phyloP scores from a whole-genome alignment of 2,329 filamentous ascomycete species.

The Fusarium irregulare region DNA sequence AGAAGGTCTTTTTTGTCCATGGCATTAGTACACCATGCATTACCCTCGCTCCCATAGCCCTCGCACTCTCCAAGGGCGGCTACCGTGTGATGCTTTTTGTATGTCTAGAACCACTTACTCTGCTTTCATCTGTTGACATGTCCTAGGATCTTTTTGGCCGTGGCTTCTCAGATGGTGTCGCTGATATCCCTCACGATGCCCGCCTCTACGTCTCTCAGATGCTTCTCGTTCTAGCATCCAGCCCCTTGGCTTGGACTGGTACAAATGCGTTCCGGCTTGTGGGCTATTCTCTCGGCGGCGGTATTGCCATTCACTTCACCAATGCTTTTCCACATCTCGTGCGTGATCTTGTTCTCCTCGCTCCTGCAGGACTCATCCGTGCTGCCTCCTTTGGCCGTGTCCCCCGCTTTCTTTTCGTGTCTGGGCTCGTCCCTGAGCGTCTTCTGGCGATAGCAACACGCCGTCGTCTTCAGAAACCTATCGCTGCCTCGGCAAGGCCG shows the following conservation, averaged over 20 bases:
- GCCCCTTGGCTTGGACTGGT: conserved; percentile 74
- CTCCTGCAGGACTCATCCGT: conserved; percentile 80
- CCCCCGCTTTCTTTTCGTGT: conserved; percentile 65
- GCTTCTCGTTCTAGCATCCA: conserved; percentile 76
- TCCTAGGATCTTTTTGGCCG: conserved; percentile 74
- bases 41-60: conserved; percentile 74
- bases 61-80: conserved; percentile 73
- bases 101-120: conserved; percentile 42
- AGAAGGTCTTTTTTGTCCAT: conserved; percentile 81
- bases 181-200: conserved; percentile 76
- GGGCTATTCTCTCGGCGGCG: conserved; percentile 86
- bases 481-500: conserved; percentile 53
- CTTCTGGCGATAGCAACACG: conserved; percentile 62
- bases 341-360: conserved; percentile 77
- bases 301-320: conserved; percentile 79
- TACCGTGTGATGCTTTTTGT: conserved; percentile 85
- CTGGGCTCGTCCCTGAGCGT: conserved; percentile 64
- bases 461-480: conserved; percentile 61
- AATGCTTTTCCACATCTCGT: conserved; percentile 78
- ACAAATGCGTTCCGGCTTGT: conserved; percentile 70
- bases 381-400: conserved; percentile 62
- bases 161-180: conserved; percentile 73
- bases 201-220: conserved; percentile 79
- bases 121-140: conserved; percentile 4
- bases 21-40: conserved; percentile 87